Percentiles rank a stretch among this genome's conserved stretches.
phyloP scores from a whole-genome alignment of 2,329 filamentous ascomycete species.

The Erysiphe pulchra region DNA sequence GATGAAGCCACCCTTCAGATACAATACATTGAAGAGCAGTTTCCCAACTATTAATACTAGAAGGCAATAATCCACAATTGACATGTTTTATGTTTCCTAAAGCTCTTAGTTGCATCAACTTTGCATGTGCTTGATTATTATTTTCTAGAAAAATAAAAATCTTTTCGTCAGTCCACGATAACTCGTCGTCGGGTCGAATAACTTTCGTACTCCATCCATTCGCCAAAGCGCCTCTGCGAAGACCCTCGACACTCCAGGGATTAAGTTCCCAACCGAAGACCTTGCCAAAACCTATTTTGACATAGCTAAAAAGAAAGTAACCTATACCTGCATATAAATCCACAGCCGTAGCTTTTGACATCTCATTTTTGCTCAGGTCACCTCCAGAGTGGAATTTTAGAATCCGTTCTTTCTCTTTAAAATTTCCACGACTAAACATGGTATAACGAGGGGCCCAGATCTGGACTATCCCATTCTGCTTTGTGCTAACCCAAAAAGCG shows the following conservation, averaged over 20 bases:
- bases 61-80: constrained; percentile 37
- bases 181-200: constrained; percentile 17
- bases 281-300: constrained; percentile 35
- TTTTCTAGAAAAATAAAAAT: constrained; percentile 46
- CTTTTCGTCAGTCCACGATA: constrained; percentile 19
- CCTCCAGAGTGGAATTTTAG: constrained; percentile 22
- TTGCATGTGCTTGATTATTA: constrained; percentile 23
- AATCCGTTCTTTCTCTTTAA: constrained; percentile 65
- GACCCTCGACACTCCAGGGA: constrained; percentile 61
- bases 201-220: constrained; percentile 41
- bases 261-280: constrained; percentile 84
- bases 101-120: constrained; percentile 10
- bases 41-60: constrained; percentile 27
- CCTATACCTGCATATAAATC: constrained; percentile 87
- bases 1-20: constrained; percentile 29
- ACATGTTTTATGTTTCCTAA: constrained; percentile 20
- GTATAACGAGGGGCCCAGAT: constrained; percentile 74
- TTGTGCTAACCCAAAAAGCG: constrained; percentile 57
- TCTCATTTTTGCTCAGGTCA: constrained; percentile 1
- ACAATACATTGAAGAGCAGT: constrained; percentile 22
- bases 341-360: constrained; percentile 20
- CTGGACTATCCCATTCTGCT: constrained; percentile 59
- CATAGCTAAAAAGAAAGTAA: constrained; percentile 77
- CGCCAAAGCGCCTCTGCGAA: constrained; percentile 44
- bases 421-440: constrained; percentile 83